Base-by-base conservation (phyloP, 108 stramenopile species). In the Fistulifera solaris region DNA sequence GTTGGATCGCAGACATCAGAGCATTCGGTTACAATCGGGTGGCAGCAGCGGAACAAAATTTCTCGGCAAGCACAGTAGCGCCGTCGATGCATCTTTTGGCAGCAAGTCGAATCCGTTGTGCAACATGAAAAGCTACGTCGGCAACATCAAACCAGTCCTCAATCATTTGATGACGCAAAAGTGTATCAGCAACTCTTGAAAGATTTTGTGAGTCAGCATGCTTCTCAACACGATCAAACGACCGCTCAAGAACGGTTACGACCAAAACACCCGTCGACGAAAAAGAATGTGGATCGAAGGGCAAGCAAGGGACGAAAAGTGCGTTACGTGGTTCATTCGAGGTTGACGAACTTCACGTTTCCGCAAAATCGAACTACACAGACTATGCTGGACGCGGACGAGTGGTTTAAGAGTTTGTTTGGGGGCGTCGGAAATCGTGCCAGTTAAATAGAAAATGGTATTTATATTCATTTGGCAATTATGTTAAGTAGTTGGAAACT, bases 221-320 rank as follows among this genome's bases (percentile, higher is more conserved):
- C 63, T 1, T 50, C 66, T 58, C 50, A 53, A n/a, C 54, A 47
- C 18, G 35, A 64, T 49, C 6, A 48, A 27, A 39, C 52, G 41
- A 44, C 64, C 39, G 66, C 78, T 3, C 68, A 61, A 22, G 49
- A 59, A 42, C 64, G 71, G 28, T 62, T 70, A 62, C 51, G 47
- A 39, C 55, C 55, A 58, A 71, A 62, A 11, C 77, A 80, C 40
- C 70, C 68, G 58, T 68, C 51, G 42, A 76, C 65, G 0, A 59
- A 49, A 27, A 77, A 75, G 40, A 26, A 49, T 8, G 94, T 97
- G 28, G 96, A 97, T 70, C 68, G 89, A 25, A 73, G 79, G 54
- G 96, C 96, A 7, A 92, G 89, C 62, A 97, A 97, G 59, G 96
- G 96, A 50, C 65, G 96, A 8, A 94, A 93, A 72, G 80, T 97